Evolutionary conservation across 2,329 filamentous ascomycete species (phyloP), one percentile per base, ranked within the genome.

Genomic region (Fusarium coffeatum): DNA sequence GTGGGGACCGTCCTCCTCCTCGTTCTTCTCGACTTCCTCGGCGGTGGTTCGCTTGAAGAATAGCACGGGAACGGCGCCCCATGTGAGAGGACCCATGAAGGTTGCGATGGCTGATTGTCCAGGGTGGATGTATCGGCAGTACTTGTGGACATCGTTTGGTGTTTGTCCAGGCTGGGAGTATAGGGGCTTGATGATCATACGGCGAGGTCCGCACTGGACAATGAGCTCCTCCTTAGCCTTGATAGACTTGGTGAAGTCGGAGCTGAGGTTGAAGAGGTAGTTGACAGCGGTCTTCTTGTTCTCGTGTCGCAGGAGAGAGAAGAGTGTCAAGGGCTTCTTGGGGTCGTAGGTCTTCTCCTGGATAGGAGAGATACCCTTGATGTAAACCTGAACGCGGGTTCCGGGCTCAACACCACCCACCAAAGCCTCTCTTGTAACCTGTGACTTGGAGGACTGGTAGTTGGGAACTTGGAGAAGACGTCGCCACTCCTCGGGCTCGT

Each of bases 61-160:
- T 4, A 99, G 86, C 2, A 93, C 88, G 0, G 96, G 96, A 2
- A 98, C 93, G 18, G 93, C 89, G 28, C 96, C 96, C 95, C 96
- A 99, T 4, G 92, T 96, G 10, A 98, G 83, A 2, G 96, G 96
- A 0, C 92, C 96, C 73, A 94, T 91, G 80, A 98, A 97, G 13
- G 91, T 92, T 10, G 94, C 96, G 25, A 98, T 91, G 6, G 93
- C 93, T 11, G 93, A 95, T 73, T 93, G 91, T 6, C 96, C 96
- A 0, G 96, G 94, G 79, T 98, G 94, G 8, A 98, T 83, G 83
- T 89, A 99, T 30, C 95, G 91, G 80, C 93, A 92, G 81, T 94
- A 98, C 80, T 99, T 99, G 87, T 98, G 94, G 16, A 99, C 94
- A 77, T 99, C 92, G 82, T 98, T 98, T 49, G 93, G 93, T 1